Conservation (phyloP, 2,329 filamentous ascomycete species). For the Ophiostoma sp. region DNA sequence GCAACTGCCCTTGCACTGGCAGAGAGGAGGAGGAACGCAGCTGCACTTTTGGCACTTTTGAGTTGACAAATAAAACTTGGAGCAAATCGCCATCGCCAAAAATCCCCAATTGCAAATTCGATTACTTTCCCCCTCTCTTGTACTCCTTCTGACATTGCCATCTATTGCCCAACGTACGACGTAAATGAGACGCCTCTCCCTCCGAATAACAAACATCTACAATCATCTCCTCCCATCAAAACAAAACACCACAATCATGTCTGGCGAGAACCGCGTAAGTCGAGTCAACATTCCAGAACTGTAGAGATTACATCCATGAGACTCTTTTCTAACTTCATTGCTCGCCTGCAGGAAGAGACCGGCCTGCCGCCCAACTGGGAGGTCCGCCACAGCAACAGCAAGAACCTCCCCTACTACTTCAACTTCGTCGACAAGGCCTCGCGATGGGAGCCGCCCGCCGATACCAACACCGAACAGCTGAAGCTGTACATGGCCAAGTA, state of each 20-base stretch:
- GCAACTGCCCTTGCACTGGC: constrained; percentile 7
- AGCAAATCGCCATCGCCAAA: not conserved
- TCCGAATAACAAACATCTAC: not conserved
- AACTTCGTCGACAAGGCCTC: constrained; percentile 83
- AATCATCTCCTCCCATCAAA: not conserved
- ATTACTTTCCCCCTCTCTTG: not conserved
- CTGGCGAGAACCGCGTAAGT: constrained; percentile 26
- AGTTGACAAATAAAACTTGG: constrained; percentile 3
- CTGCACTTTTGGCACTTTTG: not conserved
- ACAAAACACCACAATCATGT: constrained; percentile 21
- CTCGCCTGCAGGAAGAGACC: constrained; percentile 40
- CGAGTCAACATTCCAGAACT: not conserved
- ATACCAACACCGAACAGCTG: constrained; percentile 86
- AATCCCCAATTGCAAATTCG: not conserved
- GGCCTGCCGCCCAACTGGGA: constrained; percentile 89
- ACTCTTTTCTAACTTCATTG: not conserved
- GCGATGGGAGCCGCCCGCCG: constrained; percentile 88
- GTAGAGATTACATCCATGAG: not conserved
- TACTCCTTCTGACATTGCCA: not conserved
- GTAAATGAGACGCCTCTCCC: not conserved
- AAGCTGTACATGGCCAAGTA: constrained; percentile 91
- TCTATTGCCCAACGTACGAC: not conserved
- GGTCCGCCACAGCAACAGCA: constrained; percentile 96
- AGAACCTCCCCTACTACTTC: constrained; percentile 99
- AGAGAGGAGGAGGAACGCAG: not conserved